A percentile compares a stretch with the other conserved stretches of the same genome.
These are phyloP conservation scores for Vicia villosa DNA, from an alignment of 306 rosid genomes.

Conservation along the genomic window DNA sequence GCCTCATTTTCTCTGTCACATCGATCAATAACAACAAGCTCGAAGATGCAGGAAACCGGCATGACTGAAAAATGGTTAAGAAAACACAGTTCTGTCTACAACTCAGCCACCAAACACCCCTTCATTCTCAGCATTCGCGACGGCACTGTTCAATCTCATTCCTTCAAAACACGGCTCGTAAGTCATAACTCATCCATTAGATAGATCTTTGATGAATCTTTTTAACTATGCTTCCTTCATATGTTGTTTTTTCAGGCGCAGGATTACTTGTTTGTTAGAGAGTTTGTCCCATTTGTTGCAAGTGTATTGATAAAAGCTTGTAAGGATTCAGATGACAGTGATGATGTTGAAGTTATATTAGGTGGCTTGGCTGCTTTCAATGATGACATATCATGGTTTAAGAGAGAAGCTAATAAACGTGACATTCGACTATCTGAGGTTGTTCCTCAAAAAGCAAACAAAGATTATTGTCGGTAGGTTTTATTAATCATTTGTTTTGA, in stretches of 20 bases:
- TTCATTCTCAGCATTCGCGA: constrained; percentile 67
- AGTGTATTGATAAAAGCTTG: constrained; percentile 68
- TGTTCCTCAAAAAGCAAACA: constrained; percentile 54
- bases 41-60: constrained; percentile 38
- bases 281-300: constrained; percentile 64
- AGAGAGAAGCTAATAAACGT: constrained; percentile 66
- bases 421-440: constrained; percentile 48
- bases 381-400: constrained; percentile 80
- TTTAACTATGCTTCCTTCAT: too few relatives aligned
- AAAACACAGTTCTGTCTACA: constrained; percentile 63
- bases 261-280: constrained; percentile 76
- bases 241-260: constrained; percentile 64
- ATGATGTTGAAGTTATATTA: constrained; percentile 65
- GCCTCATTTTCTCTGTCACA: background rate
- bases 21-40: background rate
- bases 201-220: too few relatives aligned
- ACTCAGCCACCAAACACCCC: constrained; percentile 73
- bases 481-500: background rate
- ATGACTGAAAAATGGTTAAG: constrained; percentile 59
- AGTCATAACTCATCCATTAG: background rate
- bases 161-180: constrained; percentile 85
- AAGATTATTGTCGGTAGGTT: constrained; percentile 61
- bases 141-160: constrained; percentile 57
- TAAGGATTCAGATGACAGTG: constrained; percentile 54
- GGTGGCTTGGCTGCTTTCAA: constrained; percentile 60